Evolutionary conservation across 148 eudicot species (phyloP).

Genomic region (Linanthus parryae): DNA sequence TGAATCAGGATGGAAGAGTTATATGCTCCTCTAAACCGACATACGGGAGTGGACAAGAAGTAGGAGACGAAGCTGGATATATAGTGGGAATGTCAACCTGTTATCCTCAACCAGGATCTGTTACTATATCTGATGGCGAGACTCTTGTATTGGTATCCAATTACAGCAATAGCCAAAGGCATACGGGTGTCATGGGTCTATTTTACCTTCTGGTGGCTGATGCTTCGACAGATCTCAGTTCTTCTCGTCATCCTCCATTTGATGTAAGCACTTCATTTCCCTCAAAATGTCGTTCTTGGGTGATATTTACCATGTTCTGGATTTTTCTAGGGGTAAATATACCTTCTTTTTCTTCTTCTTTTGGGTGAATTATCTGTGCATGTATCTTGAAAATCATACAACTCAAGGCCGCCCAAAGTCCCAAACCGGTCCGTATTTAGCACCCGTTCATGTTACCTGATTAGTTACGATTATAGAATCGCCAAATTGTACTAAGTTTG

Average conservation of each 20-base stretch:
- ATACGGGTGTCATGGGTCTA: slow-evolving; percentile 94
- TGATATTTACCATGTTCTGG: no score
- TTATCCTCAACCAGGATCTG: slow-evolving; percentile 72
- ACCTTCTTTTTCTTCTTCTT: no score
- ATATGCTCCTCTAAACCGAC: slow-evolving; percentile 69
- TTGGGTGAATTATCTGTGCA: no score
- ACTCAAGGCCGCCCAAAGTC: no score
- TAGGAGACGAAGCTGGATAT: slow-evolving; percentile 87
- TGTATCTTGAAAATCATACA: no score
- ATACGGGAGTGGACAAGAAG: slow-evolving; percentile 64
- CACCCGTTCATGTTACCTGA: no score
- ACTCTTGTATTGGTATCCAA: slow-evolving; percentile 60
- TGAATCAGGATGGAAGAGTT: slow-evolving; percentile 55
- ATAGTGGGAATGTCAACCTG: slow-evolving; percentile 93
- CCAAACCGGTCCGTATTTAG: no score
- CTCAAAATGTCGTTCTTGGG: no score
- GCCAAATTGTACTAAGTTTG: no score
- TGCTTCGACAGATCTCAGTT: slow-evolving; percentile 18
- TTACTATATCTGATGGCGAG: slow-evolving; percentile 57
- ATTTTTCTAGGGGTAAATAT: no score
- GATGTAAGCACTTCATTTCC: no score
- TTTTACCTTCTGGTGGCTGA: slow-evolving; percentile 79
- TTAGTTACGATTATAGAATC: no score
- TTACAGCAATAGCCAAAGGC: slow-evolving; percentile 50
- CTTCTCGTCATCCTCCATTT: slow-evolving; percentile 8